Conservation (phyloP, 1,139 yeast species). For the Kodamaea ohmeri region DNA sequence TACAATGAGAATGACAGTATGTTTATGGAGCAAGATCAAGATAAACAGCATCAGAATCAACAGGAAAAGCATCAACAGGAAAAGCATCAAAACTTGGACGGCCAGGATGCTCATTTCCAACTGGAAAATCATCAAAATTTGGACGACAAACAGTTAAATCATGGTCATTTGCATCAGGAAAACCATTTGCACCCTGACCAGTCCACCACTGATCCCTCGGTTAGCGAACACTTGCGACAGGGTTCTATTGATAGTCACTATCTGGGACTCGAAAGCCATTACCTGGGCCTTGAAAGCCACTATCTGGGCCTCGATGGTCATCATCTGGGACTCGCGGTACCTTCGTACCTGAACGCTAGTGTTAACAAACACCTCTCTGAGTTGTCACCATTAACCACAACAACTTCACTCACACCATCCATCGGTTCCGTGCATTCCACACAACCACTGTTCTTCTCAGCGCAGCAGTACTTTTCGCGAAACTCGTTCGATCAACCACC, state of each 20-base stretch:
- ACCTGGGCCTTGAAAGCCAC: slow-evolving; percentile 15
- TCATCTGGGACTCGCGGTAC: slow-evolving; percentile 9
- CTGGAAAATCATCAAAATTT: no score
- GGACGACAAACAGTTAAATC: not conserved
- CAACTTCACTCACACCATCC: slow-evolving; percentile 46
- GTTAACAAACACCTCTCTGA: slow-evolving; percentile 22
- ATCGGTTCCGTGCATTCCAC: slow-evolving; percentile 41
- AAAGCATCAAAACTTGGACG: no score
- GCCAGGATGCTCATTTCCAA: no score
- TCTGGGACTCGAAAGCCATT: slow-evolving; percentile 14
- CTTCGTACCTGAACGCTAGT: slow-evolving; percentile 10
- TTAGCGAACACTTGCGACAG: slow-evolving; percentile 9
- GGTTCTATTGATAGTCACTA: slow-evolving; percentile 16
- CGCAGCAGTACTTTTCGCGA: slow-evolving; percentile 41
- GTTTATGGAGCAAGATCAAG: no score
- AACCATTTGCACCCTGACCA: no score
- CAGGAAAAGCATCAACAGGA: no score
- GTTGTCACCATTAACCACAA: slow-evolving; percentile 45
- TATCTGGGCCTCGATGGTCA: no score
- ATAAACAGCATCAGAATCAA: no score
- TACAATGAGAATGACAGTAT: no score
- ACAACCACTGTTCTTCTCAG: slow-evolving; percentile 47
- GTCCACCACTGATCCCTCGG: no score
- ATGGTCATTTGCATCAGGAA: no score
- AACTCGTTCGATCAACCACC: slow-evolving; percentile 38